Conservation (phyloP, 352 stramenopile genomes). For the Achlya hypogyna region DNA sequence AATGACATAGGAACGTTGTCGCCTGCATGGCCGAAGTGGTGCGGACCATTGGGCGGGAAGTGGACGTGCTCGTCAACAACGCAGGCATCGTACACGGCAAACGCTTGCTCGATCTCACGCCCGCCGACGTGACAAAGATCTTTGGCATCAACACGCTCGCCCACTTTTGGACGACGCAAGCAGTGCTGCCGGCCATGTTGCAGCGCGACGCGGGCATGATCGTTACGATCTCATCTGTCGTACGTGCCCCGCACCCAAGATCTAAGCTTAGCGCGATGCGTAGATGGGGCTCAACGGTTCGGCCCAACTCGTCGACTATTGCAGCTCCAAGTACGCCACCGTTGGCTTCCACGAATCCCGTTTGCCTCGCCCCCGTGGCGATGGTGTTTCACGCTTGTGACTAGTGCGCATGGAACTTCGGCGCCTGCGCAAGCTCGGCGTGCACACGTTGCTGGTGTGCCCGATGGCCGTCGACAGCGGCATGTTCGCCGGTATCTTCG, state of each 20-base stretch:
- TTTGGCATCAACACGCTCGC: conserved; percentile 55
- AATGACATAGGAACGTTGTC: conserved; percentile 28
- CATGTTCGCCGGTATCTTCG: conserved; percentile 62
- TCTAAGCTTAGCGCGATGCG: neutral
- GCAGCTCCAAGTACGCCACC: conserved; percentile 61
- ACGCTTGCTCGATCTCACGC: conserved; percentile 31
- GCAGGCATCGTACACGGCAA: conserved; percentile 42
- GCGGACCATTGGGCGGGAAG: conserved; percentile 29
- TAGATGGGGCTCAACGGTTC: conserved; percentile 63
- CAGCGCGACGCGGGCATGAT: conserved; percentile 36
- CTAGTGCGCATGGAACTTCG: conserved; percentile 70
- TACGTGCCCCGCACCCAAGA: conserved; percentile 4
- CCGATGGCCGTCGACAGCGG: conserved; percentile 58
- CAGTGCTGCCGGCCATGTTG: conserved; percentile 56
- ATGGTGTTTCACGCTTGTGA: conserved; percentile 25
- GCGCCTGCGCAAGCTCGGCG: conserved; percentile 38
- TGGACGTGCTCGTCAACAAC: conserved; percentile 55
- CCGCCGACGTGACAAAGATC: conserved; percentile 37
- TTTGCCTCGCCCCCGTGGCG: conserved; percentile 22
- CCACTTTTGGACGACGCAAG: conserved; percentile 66
- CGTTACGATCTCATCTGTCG: conserved; percentile 67
- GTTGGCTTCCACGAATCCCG: conserved; percentile 64
- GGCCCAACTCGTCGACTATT: conserved; percentile 63
- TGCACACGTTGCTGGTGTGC: conserved; percentile 67
- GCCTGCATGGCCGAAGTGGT: conserved; percentile 27